These are phyloP conservation scores for Sungouiella thailandica DNA, from an alignment of 805 yeast genomes.

Conservation along the genomic window DNA sequence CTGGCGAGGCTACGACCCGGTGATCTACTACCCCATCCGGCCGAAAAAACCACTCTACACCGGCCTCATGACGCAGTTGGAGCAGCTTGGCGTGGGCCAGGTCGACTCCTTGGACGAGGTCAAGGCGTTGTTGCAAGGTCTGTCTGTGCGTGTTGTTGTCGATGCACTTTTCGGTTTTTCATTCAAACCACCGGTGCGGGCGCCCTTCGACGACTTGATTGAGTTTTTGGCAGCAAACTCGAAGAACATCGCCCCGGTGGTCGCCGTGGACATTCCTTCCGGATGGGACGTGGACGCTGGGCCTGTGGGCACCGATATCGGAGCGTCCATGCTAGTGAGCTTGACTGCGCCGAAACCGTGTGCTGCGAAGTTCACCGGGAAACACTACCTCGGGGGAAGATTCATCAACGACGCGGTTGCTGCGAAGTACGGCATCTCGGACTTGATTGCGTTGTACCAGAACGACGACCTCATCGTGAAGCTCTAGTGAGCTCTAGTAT, in stretches of 20 bases:
- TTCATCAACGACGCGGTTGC: slow-evolving; percentile 70
- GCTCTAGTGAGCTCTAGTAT: slow-evolving; percentile 8
- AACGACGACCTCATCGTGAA: slow-evolving; percentile 35
- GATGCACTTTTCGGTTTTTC: slow-evolving; percentile 94
- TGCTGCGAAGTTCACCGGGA: slow-evolving; percentile 41
- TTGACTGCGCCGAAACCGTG: slow-evolving; percentile 95
- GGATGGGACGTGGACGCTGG: slow-evolving; percentile 97
- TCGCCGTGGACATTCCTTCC: slow-evolving; percentile 87
- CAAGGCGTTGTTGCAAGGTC: slow-evolving; percentile 9
- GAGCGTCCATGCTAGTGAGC: slow-evolving; percentile 69
- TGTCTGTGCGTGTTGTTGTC: slow-evolving; percentile 38
- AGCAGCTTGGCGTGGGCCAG: slow-evolving; percentile 57
- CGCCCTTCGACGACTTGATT: slow-evolving; percentile 57
- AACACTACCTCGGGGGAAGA: slow-evolving; percentile 87
- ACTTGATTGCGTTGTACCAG: slow-evolving; percentile 24
- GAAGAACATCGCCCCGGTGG: slow-evolving; percentile 53
- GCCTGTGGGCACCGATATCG: slow-evolving; percentile 34
- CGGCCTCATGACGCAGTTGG: slow-evolving; percentile 62
- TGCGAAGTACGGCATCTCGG: slow-evolving; percentile 62
- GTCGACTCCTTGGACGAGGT: slow-evolving; percentile 36
- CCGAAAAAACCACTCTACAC: slow-evolving; percentile 52
- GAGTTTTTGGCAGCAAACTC: slow-evolving; percentile 21
- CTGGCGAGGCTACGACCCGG: slow-evolving; percentile 69
- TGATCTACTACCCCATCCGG: slow-evolving; percentile 72
- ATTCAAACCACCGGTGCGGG: slow-evolving; percentile 81